These are phyloP conservation scores for Acer negundo DNA, from an alignment of 345 rosid genomes.

Conservation along the genomic window DNA sequence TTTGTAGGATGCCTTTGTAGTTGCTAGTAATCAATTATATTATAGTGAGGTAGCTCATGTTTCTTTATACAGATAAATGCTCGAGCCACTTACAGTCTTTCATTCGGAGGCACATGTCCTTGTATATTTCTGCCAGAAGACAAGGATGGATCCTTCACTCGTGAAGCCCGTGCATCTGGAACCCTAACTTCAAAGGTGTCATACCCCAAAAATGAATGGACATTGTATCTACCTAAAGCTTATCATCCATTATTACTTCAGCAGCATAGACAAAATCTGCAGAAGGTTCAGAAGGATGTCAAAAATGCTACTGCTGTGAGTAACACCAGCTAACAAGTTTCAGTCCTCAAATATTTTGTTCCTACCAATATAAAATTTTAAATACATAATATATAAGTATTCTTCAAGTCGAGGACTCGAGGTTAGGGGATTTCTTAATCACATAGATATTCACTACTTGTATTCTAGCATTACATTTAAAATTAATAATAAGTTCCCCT, in stretches of 20 bases:
- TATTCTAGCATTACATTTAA: background rate
- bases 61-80: constrained; percentile 68
- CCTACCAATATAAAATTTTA: background rate
- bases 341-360: constrained; percentile 1
- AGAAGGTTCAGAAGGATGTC: constrained; percentile 48
- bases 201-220: constrained; percentile 55
- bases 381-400: background rate
- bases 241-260: constrained; percentile 86
- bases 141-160: constrained; percentile 30
- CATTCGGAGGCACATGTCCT: constrained; percentile 77
- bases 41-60: constrained; percentile 9
- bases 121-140: constrained; percentile 58
- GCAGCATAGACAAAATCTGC: constrained; percentile 68
- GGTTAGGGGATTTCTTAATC: background rate
- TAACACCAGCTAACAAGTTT: constrained; percentile 19
- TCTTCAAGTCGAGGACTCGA: background rate
- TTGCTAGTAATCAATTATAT: constrained; percentile 9
- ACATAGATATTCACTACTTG: constrained; percentile 1
- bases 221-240: constrained; percentile 74
- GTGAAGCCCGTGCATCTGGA: constrained; percentile 30
- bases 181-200: constrained; percentile 36
- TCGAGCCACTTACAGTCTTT: constrained; percentile 78
- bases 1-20: background rate
- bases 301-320: constrained; percentile 57
- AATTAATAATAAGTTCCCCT: background rate